Base-by-base conservation (phyloP, 2,329 filamentous ascomycete species). In the Colletotrichum scovillei region DNA sequence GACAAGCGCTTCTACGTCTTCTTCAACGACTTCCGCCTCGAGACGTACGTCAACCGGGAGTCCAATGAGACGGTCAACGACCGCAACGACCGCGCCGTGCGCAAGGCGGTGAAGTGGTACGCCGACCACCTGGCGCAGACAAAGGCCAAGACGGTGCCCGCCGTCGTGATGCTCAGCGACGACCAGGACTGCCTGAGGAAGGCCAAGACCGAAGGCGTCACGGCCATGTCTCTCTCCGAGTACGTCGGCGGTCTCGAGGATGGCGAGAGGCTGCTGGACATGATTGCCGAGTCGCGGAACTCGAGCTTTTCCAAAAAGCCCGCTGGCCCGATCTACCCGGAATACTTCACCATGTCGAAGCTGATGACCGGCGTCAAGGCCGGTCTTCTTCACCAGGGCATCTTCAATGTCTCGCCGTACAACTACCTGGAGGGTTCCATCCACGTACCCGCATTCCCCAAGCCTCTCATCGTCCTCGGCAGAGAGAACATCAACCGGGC, bases 1-100 rank as follows among this genome's bases (percentile, higher is more conserved):
- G 95, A 97, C 76, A 99, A 99, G 87, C 92, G 96, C 67, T 98
- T 98, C 81, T 98, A 98, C 80, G 94, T 99, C 65, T 99, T 99
- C 82, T 98, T 98, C 90, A 99, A 99, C 82, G 97, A 99, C 79
- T 99, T 99, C 80, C 91, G 96, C 64, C 87, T 95, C 52, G 97
- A 99, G 82, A 99, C 97, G 0, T 94, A 98, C 79, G 90, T 98
- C 60, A 85, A 89, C 32, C 89, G 97, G 74, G 89, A 92, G 24
- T 83, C 88, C 6, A 92, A 94, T 49, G 97, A 99, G 85, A 93
- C 91, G 3, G 97, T 99, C 83, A 99, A 99, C 81, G 97, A 99
- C 82, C 90, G 97, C 67, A 99, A 99, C 80, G 97, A 99, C 82
- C 92, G 95, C 74, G 95, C 97, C 57, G 94, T 99, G 35, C 90